Evolutionary conservation across 2,329 filamentous ascomycete species (phyloP), one percentile per base, ranked within the genome.

Genomic region (Sarocladium strictum): DNA sequence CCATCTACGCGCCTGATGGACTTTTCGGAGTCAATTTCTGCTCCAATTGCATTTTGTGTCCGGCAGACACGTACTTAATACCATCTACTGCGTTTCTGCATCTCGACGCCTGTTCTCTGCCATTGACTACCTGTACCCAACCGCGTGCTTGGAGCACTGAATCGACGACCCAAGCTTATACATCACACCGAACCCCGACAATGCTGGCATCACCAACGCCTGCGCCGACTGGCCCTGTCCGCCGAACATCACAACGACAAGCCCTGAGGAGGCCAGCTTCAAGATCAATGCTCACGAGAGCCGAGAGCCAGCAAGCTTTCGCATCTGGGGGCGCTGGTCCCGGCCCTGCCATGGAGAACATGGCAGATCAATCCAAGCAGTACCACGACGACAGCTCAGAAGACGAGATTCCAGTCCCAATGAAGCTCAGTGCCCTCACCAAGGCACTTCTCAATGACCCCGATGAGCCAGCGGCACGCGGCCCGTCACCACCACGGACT

Each of bases 361-460:
- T 38, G 50, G 50, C 50, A 12, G 23, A 65, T 51, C 71, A 75
- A 52, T 61, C 70, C 41, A 71, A 72, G 37, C 69, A 76, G 54
- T 75, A 68, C 57, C 60, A 67, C 61, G 86, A 89, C 62, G 92
- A 96, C 66, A 96, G 90, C 75, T 96, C 92, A 23, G 93, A 97
- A 71, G 93, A 97, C 64, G 93, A 97, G 71, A 89, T 95, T 26
- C 88, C 89, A 15, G 87, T 90, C 61, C 91, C 91, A 63, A 90
- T 94, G 83, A 95, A 94, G 73, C 87, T 97, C 67, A 97, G 91
- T 67, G 91, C 92, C 63, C 82, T 94, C 61, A 96, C 93, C 50
- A 93, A 94, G 66, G 92, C 90, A 19, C 77, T 97, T 15, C 78
- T 97, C 23, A 82, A 83, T 55, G 83, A 86, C 57, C 78, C 81